Evolutionary conservation across 1,284 basidiomycete genomes (phyloP).

Genomic region (Trichosporon sp.): DNA sequence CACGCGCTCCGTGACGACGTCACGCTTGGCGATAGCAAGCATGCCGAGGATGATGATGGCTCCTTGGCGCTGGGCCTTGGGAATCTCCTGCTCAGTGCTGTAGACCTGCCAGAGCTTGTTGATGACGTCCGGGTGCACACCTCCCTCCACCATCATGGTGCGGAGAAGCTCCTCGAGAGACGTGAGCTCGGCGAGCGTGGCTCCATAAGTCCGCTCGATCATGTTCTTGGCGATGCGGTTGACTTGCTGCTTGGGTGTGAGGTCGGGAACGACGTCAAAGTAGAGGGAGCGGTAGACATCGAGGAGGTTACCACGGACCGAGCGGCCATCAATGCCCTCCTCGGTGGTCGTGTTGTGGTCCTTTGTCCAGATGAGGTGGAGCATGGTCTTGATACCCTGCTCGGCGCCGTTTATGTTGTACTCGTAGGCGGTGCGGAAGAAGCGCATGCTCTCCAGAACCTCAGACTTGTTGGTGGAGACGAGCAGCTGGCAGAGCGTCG

Average conservation of each 20-base stretch:
- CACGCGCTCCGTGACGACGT: slow-evolving; percentile 80
- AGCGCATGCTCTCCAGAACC: slow-evolving; percentile 91
- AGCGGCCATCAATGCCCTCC: slow-evolving; percentile 75
- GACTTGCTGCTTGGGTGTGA: slow-evolving; percentile 77
- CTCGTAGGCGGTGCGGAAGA: slow-evolving; percentile 79
- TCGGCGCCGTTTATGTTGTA: slow-evolving; percentile 76
- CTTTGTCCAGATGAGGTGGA: slow-evolving; percentile 96
- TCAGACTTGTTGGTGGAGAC: slow-evolving; percentile 90
- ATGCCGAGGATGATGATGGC: slow-evolving; percentile 94
- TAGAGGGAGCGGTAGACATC: slow-evolving; percentile 87
- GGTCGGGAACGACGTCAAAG: slow-evolving; percentile 67
- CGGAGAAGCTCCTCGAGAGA: slow-evolving; percentile 94
- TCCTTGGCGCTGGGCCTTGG: slow-evolving; percentile 78
- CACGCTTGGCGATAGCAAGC: slow-evolving; percentile 80
- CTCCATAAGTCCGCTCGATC: slow-evolving; percentile 88
- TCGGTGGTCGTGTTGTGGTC: slow-evolving; percentile 75
- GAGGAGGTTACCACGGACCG: slow-evolving; percentile 77
- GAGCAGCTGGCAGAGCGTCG: slow-evolving; percentile 69
- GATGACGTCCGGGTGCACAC: slow-evolving; percentile 79
- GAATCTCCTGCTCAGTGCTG: slow-evolving; percentile 68
- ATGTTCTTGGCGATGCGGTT: slow-evolving; percentile 97
- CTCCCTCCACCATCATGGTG: slow-evolving; percentile 75
- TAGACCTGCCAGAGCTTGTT: slow-evolving; percentile 94
- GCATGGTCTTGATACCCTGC: slow-evolving; percentile 83
- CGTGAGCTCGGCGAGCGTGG: slow-evolving; percentile 90